These are phyloP conservation scores for Fagopyrum esculentum DNA, from an alignment of 148 eudicot genomes.

Conservation along the genomic window DNA sequence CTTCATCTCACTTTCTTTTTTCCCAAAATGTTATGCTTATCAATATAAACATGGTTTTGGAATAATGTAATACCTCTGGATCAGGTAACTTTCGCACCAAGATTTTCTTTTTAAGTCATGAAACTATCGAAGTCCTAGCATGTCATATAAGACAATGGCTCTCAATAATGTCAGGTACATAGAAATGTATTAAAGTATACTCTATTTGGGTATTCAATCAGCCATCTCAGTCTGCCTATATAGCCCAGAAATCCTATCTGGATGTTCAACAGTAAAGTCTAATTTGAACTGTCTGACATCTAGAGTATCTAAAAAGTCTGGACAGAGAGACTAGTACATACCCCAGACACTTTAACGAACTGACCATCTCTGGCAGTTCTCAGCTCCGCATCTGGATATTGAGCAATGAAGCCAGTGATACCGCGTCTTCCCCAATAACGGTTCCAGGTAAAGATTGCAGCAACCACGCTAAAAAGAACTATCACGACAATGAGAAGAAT, in stretches of 20 bases:
- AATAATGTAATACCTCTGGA: not conserved
- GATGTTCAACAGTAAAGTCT: not conserved
- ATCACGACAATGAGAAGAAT: constrained; percentile 76
- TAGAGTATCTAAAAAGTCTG: not conserved
- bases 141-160: not conserved
- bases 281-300: not conserved
- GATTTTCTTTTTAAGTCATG: not conserved
- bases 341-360: constrained; percentile 96
- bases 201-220: not conserved
- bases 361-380: constrained; percentile 89
- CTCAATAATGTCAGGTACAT: not conserved
- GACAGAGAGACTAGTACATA: constrained; percentile 27
- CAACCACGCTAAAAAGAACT: constrained; percentile 60
- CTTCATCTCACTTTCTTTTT: not conserved
- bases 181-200: not conserved
- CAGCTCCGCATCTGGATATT: constrained; percentile 85
- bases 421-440: constrained; percentile 69
- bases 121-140: not conserved
- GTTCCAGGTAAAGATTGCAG: constrained; percentile 76
- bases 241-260: not conserved
- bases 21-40: not conserved
- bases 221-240: not conserved
- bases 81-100: not conserved
- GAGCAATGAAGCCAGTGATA: constrained; percentile 48
- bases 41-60: not conserved